Percentiles rank a stretch among this genome's conserved stretches.
Evolutionary conservation across 2,329 filamentous ascomycete species (phyloP).

Genomic region (Pezicula rhizophila): DNA sequence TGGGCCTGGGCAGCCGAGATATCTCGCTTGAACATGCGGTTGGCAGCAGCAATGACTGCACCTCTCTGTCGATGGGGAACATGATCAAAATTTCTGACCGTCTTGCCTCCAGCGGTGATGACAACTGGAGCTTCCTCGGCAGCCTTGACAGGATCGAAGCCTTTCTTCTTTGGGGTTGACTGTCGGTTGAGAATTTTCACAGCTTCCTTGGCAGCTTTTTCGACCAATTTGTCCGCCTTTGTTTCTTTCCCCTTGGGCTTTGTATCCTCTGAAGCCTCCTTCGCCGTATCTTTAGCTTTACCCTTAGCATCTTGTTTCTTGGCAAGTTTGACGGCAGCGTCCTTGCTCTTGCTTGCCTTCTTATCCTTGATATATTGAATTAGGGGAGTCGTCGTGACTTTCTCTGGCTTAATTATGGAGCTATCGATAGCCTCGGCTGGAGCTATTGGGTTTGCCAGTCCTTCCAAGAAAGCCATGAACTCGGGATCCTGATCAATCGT

Average conservation of each 20-base stretch:
- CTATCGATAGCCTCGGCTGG: conserved; percentile 42
- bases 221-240: conserved; percentile 53
- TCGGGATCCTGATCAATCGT: conserved; percentile 96
- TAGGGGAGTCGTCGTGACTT: conserved; percentile 77
- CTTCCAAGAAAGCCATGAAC: conserved; percentile 89
- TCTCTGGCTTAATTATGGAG: conserved; percentile 37
- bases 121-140: conserved; percentile 27
- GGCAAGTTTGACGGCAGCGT: conserved; percentile 46
- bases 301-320: conserved; percentile 45
- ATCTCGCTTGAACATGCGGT: conserved; percentile 60
- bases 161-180: conserved; percentile 40
- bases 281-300: conserved; percentile 37
- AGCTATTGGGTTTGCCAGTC: conserved; percentile 64
- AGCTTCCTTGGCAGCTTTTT: conserved; percentile 56
- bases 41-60: conserved; percentile 52
- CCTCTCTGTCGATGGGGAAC: conserved; percentile 27
- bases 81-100: conserved; percentile 47
- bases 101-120: conserved; percentile 31
- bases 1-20: conserved; percentile 28
- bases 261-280: conserved; percentile 46
- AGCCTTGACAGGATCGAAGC: conserved; percentile 8
- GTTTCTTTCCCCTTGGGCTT: conserved; percentile 55
- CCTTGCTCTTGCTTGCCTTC: conserved; percentile 69
- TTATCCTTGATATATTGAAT: conserved; percentile 89
- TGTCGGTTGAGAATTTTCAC: conserved; percentile 60